Percentiles rank a stretch among this genome's conserved stretches.
Conservation (phyloP, 2,329 filamentous ascomycete genomes). For the Phaeosphaeria sp. region DNA sequence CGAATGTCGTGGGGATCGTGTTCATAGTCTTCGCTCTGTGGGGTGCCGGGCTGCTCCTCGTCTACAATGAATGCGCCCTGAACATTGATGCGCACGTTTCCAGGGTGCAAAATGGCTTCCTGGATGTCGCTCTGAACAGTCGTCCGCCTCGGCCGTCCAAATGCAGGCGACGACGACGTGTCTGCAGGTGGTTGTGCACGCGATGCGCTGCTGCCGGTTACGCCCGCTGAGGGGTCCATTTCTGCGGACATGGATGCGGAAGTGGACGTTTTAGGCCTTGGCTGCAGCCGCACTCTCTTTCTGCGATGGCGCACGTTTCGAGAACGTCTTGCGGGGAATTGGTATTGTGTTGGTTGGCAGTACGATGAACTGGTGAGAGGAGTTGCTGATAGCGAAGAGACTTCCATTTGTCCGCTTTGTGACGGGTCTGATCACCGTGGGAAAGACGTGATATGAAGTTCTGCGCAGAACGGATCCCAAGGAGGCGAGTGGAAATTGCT, state of each 20-base stretch:
- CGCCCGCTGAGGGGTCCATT: slow-evolving; percentile 41
- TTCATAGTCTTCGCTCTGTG: slow-evolving; percentile 60
- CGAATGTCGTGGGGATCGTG: slow-evolving; percentile 91
- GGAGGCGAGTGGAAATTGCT: slow-evolving; percentile 22
- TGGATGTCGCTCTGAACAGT: slow-evolving; percentile 53
- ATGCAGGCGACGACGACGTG: slow-evolving; percentile 20
- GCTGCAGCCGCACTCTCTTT: slow-evolving; percentile 46
- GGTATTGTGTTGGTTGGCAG: slow-evolving; percentile 27
- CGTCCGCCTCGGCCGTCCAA: slow-evolving; percentile 33
- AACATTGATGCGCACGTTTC: slow-evolving; percentile 91
- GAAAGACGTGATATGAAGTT: slow-evolving; percentile 45
- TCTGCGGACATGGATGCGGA: slow-evolving; percentile 37
- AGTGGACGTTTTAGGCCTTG: slow-evolving; percentile 38
- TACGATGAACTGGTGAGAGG: slow-evolving; percentile 24
- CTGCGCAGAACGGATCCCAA: slow-evolving; percentile 48
- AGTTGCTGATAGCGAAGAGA: slow-evolving; percentile 34
- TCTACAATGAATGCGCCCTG: slow-evolving; percentile 96
- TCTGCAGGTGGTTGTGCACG: slow-evolving; percentile 25
- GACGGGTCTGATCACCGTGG: slow-evolving; percentile 33
- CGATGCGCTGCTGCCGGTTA: slow-evolving; percentile 32
- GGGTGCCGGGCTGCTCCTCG: slow-evolving; percentile 63
- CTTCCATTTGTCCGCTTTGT: slow-evolving; percentile 49
- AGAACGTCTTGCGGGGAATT: slow-evolving; percentile 22
- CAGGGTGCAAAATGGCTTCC: slow-evolving; percentile 64
- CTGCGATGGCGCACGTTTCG: slow-evolving; percentile 36